phyloP scores from a whole-genome alignment of 2,329 filamentous ascomycete species.

The Fusarium redolens region DNA sequence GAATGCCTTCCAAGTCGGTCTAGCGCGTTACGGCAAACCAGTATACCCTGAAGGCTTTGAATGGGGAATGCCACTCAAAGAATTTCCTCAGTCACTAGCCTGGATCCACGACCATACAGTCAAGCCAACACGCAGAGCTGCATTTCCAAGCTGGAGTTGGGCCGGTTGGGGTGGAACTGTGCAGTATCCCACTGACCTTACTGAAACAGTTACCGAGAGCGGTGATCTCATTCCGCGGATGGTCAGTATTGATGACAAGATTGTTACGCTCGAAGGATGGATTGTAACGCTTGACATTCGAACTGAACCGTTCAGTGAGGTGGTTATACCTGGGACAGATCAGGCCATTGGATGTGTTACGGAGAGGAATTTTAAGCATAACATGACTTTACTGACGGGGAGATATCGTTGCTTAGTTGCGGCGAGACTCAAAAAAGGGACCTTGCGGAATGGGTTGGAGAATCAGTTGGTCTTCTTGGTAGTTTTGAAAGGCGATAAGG shows the following conservation, averaged over 20 bases:
- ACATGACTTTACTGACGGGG: background rate
- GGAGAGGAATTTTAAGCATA: background rate
- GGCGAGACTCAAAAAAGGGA: background rate
- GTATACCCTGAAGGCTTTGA: background rate
- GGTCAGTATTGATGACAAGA: background rate
- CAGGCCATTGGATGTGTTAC: background rate
- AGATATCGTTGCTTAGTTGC: background rate
- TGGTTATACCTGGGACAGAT: background rate
- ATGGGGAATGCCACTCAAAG: background rate
- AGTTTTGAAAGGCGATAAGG: background rate
- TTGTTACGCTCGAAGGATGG: background rate
- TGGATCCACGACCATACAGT: background rate
- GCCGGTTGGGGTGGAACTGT: background rate
- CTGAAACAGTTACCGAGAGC: background rate
- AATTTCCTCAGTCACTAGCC: background rate
- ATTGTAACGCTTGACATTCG: background rate
- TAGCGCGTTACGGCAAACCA: background rate
- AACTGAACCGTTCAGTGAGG: background rate
- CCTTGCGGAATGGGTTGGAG: background rate
- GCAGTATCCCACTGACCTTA: background rate
- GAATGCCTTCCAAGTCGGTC: background rate
- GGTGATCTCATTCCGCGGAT: background rate
- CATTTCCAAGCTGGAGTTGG: background rate
- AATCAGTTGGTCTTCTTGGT: background rate
- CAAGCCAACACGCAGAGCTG: fast-evolving